Evolutionary conservation across 768 basidiomycete genomes (phyloP).

Genomic region (Psilocybe tampanensis): DNA sequence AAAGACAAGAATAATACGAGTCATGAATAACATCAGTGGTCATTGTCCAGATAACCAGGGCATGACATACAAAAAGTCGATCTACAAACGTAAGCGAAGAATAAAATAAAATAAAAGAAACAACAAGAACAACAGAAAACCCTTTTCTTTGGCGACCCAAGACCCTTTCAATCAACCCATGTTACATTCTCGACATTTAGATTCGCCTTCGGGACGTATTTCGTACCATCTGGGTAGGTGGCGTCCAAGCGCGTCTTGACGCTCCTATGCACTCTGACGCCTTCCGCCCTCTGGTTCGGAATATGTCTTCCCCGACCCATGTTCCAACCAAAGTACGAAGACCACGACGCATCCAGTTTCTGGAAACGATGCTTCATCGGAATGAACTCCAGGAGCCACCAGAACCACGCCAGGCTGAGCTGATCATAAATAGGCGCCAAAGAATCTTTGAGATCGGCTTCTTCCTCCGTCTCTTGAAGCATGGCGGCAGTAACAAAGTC

Average conservation of each 20-base stretch:
- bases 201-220: slow-evolving; percentile 41
- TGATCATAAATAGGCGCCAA: slow-evolving; percentile 50
- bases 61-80: background rate
- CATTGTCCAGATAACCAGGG: background rate
- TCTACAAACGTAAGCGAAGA: background rate
- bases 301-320: slow-evolving; percentile 42
- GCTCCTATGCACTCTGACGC: slow-evolving; percentile 48
- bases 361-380: slow-evolving; percentile 37
- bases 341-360: slow-evolving; percentile 27
- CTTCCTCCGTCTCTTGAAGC: slow-evolving; percentile 39
- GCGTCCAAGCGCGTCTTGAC: slow-evolving; percentile 61
- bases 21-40: too few species aligned
- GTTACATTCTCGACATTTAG: slow-evolving; percentile 30
- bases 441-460: slow-evolving; percentile 55
- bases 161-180: slow-evolving; percentile 43
- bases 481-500: slow-evolving; percentile 10
- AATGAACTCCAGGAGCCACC: slow-evolving; percentile 46
- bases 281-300: slow-evolving; percentile 37
- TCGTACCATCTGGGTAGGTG: slow-evolving; percentile 31
- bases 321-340: slow-evolving; percentile 29
- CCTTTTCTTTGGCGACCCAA: too few species aligned
- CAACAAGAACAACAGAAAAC: too few species aligned
- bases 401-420: slow-evolving; percentile 37
- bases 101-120: too few species aligned
- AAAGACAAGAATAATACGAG: background rate